Conservation (phyloP, 768 basidiomycete species). For the Astraeus odoratus region DNA sequence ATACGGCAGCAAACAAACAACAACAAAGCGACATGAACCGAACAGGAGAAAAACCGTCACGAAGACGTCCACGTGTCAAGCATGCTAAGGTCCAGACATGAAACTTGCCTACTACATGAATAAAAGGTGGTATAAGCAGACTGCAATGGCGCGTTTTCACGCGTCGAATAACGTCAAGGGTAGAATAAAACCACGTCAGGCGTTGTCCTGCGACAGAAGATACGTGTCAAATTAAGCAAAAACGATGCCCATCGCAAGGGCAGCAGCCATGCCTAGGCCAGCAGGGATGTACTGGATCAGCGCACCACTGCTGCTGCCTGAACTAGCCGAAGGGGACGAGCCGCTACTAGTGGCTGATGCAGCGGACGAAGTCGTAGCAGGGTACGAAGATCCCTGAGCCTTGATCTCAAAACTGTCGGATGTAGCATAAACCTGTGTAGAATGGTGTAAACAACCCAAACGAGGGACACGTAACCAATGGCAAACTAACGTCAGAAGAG, state of each 20-base stretch:
- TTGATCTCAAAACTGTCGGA: slow-evolving; percentile 58
- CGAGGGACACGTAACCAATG: not conserved
- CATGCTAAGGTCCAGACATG: not conserved
- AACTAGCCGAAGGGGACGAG: slow-evolving; percentile 15
- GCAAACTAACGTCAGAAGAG: slow-evolving; percentile 41
- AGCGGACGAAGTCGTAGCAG: slow-evolving; percentile 28
- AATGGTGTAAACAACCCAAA: not conserved
- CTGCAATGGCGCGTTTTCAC: not conserved
- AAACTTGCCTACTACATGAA: not conserved
- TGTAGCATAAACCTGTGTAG: slow-evolving; percentile 46
- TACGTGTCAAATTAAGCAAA: slow-evolving; percentile 14
- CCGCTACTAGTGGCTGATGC: slow-evolving; percentile 20
- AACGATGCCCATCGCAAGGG: slow-evolving; percentile 19
- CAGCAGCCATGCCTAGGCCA: slow-evolving; percentile 25
- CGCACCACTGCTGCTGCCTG: slow-evolving; percentile 9
- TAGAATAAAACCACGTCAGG: not conserved
- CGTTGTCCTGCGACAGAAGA: too few relatives aligned
- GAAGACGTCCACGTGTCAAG: not conserved
- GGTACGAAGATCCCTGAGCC: slow-evolving; percentile 47
- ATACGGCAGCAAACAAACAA: not conserved
- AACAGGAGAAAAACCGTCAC: not conserved
- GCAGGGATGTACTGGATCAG: slow-evolving; percentile 18
- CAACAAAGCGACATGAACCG: not conserved
- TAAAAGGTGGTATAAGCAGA: not conserved
- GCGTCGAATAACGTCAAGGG: not conserved